Evolutionary conservation across 192 early-diverging fungal genomes (phyloP).

Genomic region (Entomortierella chlamydospora): DNA sequence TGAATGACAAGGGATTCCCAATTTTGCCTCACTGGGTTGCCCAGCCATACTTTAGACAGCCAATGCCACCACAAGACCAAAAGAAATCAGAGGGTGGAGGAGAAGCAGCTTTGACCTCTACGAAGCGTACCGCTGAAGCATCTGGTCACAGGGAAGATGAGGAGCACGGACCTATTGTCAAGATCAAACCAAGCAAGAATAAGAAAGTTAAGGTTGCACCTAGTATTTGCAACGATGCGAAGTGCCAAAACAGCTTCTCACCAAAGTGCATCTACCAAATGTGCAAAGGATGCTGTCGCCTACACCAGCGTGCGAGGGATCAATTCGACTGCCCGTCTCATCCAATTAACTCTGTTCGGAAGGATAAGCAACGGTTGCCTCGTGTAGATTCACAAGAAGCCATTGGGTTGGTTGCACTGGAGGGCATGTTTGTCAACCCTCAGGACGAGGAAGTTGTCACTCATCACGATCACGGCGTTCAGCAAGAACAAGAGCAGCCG

Average conservation of each 20-base stretch:
- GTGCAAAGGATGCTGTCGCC: conserved; percentile 41
- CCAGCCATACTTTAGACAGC: conserved; percentile 75
- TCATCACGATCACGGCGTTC: neutral
- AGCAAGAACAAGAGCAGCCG: neutral
- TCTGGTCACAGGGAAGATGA: conserved; percentile 28
- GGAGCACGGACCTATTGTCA: neutral
- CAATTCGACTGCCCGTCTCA: conserved; percentile 36
- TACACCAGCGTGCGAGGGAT: conserved; percentile 14
- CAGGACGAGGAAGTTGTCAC: neutral
- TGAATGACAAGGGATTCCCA: conserved; percentile 63
- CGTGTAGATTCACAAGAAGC: conserved; percentile 44
- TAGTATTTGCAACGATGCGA: conserved; percentile 13
- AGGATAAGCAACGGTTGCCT: conserved; percentile 16
- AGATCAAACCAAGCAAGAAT: conserved; percentile 8
- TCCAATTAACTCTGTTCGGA: conserved; percentile 20
- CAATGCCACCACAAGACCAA: conserved; percentile 41
- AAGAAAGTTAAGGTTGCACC: conserved; percentile 39
- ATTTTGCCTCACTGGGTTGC: conserved; percentile 74
- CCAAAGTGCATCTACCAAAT: conserved; percentile 35
- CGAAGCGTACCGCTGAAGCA: conserved; percentile 37
- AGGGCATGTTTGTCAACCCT: conserved; percentile 35
- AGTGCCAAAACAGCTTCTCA: conserved; percentile 36
- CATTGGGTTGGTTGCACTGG: conserved; percentile 37
- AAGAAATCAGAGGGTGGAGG: conserved; percentile 6
- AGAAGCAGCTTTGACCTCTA: neutral